Evolutionary conservation across 768 basidiomycete species (phyloP), one percentile per base, ranked within the genome.

Genomic region (Macrocybe gigantea): DNA sequence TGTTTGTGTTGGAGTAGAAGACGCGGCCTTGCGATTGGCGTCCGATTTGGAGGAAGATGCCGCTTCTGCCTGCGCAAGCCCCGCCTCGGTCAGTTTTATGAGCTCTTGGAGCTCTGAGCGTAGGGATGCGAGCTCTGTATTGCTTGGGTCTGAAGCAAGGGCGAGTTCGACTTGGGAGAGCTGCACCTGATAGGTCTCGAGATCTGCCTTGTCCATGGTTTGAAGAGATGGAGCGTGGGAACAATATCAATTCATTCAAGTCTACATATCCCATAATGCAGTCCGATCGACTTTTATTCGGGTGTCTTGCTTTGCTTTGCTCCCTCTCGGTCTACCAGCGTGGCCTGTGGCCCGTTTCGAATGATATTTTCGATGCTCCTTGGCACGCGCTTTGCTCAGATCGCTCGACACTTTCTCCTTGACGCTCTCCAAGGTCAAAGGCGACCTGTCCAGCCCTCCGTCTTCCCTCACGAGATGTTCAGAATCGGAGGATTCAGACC

Each of bases 171-270:
- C 90, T 63, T 93, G 88, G n/a, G 84, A 81, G 50, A 92, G 83
- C 62, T 91, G 88, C 8, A 87, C 86, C 70, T 93, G 87, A 61
- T 92, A 93, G 1, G 88, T 88, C 66, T 93, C 91, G 49, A 93
- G 79, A 64, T 93, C 91, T 49, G 78, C 72, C 58, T 79, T 81
- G 62, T 88, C 75, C 75, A 79, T 78, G 29, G 48, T 41, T 9
- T 22, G 32, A 41, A 41, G 32, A 6, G 22, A 41, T n/a, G 11
- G 2, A n/a, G 12, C 36, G 39, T 42, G 38, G 35, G 44, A 43
- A 47, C 15, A 48, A 41, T 41, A n/a, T 41, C 41, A 22, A n/a
- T 43, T 15, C 13, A 4, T n/a, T n/a, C 32, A 44, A 44, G 29
- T 22, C 43, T 15, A 30, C 40, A 38, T 66, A 83, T 40, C 80